Percentiles rank a stretch among this genome's conserved stretches.
phyloP scores from a whole-genome alignment of 23 red algal species.

The Gracilaria caudata region DNA sequence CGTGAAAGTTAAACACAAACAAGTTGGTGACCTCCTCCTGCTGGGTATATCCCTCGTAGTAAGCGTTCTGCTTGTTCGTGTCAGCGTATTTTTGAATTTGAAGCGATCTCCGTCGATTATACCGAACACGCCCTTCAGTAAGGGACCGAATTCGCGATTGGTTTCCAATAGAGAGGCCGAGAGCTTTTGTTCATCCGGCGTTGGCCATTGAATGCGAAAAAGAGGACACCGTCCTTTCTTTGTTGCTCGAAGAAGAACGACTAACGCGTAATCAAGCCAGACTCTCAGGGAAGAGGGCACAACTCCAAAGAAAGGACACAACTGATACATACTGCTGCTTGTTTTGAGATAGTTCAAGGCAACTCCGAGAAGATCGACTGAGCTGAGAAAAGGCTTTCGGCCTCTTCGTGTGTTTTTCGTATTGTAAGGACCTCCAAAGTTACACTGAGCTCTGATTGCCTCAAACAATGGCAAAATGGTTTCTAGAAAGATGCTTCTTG shows the following conservation, averaged over 20 bases:
- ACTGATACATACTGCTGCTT: neutral
- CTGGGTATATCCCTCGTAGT: neutral
- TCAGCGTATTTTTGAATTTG: conserved; percentile 24
- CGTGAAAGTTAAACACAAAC: neutral
- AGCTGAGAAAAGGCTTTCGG: neutral
- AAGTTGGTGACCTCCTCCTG: neutral
- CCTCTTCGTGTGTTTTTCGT: neutral
- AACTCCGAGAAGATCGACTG: conserved; percentile 5
- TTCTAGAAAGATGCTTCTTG: neutral
- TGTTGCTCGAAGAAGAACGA: neutral
- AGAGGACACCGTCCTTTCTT: neutral
- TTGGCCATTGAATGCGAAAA: conserved; percentile 2
- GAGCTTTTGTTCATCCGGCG: neutral
- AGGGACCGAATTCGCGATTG: neutral
- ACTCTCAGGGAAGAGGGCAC: conserved; percentile 21
- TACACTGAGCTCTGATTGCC: neutral
- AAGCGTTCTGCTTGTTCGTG: neutral
- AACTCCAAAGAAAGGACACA: conserved; percentile 32
- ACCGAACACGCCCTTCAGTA: conserved; percentile 14
- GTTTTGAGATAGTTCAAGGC: conserved; percentile 21
- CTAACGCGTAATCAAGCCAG: conserved; percentile 24
- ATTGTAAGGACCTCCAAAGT: conserved; percentile 24
- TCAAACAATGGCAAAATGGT: conserved; percentile 22
- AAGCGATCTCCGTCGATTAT: conserved; percentile 9
- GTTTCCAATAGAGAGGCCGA: neutral